Base-by-base conservation (phyloP, 1,284 basidiomycete species). In the Crocinoboletus sp. region DNA sequence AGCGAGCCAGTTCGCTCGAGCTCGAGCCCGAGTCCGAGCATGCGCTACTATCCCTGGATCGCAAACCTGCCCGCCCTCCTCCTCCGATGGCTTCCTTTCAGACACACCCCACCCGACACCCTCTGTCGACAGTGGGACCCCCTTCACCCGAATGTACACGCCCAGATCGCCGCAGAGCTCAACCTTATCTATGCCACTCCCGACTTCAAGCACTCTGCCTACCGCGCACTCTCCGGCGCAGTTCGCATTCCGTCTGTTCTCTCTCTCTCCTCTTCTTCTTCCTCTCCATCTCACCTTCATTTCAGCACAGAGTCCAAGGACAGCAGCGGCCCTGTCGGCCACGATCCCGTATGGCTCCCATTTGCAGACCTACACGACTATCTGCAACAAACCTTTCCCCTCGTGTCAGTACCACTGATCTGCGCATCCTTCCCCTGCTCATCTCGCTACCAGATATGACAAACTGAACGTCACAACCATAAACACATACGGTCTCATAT, bases 401-500 rank as follows among this genome's bases (percentile, higher is more conserved):
- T 69, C 16, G 65, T 75, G 77, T 77, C n/a, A 24, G 49, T 16
- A 10, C 11, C 6, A 16, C 23, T 32, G n/a, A n/a, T n/a, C 8
- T n/a, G 3, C 29, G 15, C 5, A 11, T 39, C 11, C 20, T 11
- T 39, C 6, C n/a, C 22, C 7, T 4, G 24, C 25, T 29, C 36
- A n/a, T 37, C 23, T 35, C 15, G 2, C 10, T 32, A 4, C 10
- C 38, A 81, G 79, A n/a, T 77, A 84, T 55, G 47, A 68, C 32
- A 70, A 65, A n/a, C 65, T 85, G 38, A 68, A 69, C 17, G 67
- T 81, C 33, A 78, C 74, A 5, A 78, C 77, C 52, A 76, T 89
- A 50, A 77, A 78, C 52, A 78, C 78, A 0, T 84, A 84, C 57
- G 84, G 78, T 1, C 70, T 89, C 17, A 61, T 87, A 6, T 89